Conservation (phyloP, 2,329 filamentous ascomycete species). For the Fusarium siculi region DNA sequence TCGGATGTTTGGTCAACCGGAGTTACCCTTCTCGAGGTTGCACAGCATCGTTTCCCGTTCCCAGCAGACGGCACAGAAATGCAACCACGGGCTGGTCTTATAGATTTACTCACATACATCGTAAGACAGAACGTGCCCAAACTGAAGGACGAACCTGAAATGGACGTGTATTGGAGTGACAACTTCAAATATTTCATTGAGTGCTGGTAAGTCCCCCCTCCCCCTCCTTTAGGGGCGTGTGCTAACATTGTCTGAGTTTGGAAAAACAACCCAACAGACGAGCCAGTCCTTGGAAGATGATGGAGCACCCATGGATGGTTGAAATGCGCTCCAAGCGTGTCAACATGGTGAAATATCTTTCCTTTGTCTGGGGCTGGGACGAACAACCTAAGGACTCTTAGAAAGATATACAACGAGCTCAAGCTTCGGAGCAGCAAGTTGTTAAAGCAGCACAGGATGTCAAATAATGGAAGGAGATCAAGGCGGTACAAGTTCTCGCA, state of each 20-base stretch:
- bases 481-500: not conserved
- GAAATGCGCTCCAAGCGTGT: constrained; percentile 97
- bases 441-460: constrained; percentile 6
- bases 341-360: constrained; percentile 95
- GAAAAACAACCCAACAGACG: constrained; percentile 91
- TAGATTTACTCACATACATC: constrained; percentile 97
- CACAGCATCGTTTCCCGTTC: constrained; percentile 98
- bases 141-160: constrained; percentile 92
- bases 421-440: constrained; percentile 24
- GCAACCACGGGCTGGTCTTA: constrained; percentile 90
- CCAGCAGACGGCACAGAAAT: constrained; percentile 95
- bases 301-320: constrained; percentile 98
- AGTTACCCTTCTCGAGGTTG: constrained; percentile 98
- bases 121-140: constrained; percentile 95
- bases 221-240: not conserved
- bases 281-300: constrained; percentile 97
- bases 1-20: constrained; percentile 98
- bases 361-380: constrained; percentile 97
- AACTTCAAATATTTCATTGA: constrained; percentile 99
- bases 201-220: constrained; percentile 82
- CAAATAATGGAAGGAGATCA: not conserved
- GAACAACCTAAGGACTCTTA: constrained; percentile 37
- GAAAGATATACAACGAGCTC: constrained; percentile 22
- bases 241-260: constrained; percentile 67
- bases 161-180: constrained; percentile 92